phyloP scores from a whole-genome alignment of 768 basidiomycete species.

The Chiua virens region DNA sequence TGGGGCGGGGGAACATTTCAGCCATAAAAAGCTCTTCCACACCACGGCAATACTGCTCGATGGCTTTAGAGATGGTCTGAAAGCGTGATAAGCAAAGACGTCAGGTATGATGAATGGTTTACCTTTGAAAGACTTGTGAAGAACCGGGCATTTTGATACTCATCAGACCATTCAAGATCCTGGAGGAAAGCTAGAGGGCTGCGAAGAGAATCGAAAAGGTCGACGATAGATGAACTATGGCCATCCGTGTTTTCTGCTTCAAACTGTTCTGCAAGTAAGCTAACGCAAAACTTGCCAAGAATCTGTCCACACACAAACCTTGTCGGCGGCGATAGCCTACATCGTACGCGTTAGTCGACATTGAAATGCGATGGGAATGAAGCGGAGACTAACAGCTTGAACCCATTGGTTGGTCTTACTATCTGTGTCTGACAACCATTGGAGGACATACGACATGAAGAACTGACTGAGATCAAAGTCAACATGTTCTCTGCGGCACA shows the following conservation, averaged over 20 bases:
- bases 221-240: slow-evolving; percentile 95
- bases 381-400: slow-evolving; percentile 61
- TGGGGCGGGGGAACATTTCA: slow-evolving; percentile 91
- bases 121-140: slow-evolving; percentile 89
- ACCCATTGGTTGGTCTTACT: slow-evolving; percentile 94
- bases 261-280: slow-evolving; percentile 46
- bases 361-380: background rate
- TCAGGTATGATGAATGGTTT: background rate
- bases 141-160: slow-evolving; percentile 85
- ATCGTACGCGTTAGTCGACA: slow-evolving; percentile 7
- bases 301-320: slow-evolving; percentile 43
- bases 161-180: slow-evolving; percentile 90
- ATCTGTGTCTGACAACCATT: slow-evolving; percentile 89
- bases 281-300: background rate
- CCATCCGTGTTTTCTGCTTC: slow-evolving; percentile 77
- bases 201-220: slow-evolving; percentile 91
- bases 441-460: slow-evolving; percentile 85
- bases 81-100: background rate
- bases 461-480: slow-evolving; percentile 71
- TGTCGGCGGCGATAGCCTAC: slow-evolving; percentile 81
- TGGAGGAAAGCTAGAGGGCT: slow-evolving; percentile 88
- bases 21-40: slow-evolving; percentile 88
- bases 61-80: slow-evolving; percentile 86
- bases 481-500: slow-evolving; percentile 45
- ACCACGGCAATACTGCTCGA: slow-evolving; percentile 88